Evolutionary conservation across 2,329 filamentous ascomycete species (phyloP), one percentile per base, ranked within the genome.

Genomic region (Arthrinium phaeospermum): DNA sequence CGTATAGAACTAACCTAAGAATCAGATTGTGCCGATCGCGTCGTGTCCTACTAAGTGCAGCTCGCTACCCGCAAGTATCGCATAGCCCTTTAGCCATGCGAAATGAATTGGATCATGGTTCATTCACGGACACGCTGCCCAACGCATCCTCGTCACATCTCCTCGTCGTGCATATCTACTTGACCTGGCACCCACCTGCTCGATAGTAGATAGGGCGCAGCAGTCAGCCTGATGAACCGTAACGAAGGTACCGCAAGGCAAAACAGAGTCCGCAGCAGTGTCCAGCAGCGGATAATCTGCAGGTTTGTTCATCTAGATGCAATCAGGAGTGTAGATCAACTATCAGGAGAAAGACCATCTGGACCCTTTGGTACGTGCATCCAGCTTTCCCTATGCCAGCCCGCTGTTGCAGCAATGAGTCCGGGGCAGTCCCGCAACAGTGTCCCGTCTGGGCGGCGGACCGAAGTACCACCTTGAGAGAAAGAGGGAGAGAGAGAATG

Each of bases 391-490:
- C 41, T 64, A 12, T 41, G 57, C 19, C 34, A 64, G 22, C 30
- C 57, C 30, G 57, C 34, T 24, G 57, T 10, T 64, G 57, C 57
- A 41, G 57, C 57, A 64, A 41, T 41, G 34, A 41, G 57, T 64
- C 57, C 34, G 22, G 57, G 57, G 30, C 37, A 24, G 7, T 41
- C 22, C 57, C 57, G 57, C 34, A 8, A n/a, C 34, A 64, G 19
- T 41, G 13, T 64, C 57, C 57, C 57, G 34, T 64, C 57, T 41
- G 34, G 34, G 57, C 34, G 57, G 34, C 57, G 57, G 57, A 64
- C 57, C 30, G 30, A 64, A 64, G 57, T 64, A 41, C 57, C 53
- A 34, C 16, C 14, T 61, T 3, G 30, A 37, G 1, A 22, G 8
- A 41, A 1, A 41, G 8, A 41, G 1, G 10, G 37, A 41, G 37